A percentile compares a stretch with the other conserved stretches of the same genome.
Conservation (phyloP, 192 early-diverging fungal species). For the Pilobolus umbonatus region DNA sequence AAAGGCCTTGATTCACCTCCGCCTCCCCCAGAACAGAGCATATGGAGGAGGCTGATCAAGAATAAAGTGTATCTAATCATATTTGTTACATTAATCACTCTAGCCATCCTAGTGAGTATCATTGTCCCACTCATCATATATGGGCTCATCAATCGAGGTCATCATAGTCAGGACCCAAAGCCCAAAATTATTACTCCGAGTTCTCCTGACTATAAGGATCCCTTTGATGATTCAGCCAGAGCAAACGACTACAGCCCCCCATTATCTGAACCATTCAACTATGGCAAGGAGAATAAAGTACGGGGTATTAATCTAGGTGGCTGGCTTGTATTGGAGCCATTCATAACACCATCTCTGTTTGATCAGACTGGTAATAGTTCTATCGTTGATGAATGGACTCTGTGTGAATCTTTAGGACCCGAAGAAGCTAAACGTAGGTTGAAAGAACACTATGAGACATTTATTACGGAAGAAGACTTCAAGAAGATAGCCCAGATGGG, state of each 20-base stretch:
- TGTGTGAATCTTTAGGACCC: conserved; percentile 54
- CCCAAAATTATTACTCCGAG: background rate
- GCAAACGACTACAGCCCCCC: conserved; percentile 38
- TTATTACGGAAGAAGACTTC: conserved; percentile 58
- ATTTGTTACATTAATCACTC: background rate
- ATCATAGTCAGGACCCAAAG: background rate
- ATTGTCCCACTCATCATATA: background rate
- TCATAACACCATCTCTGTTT: conserved; percentile 49
- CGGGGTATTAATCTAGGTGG: conserved; percentile 71
- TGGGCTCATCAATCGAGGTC: background rate
- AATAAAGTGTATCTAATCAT: background rate
- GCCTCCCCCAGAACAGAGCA: background rate
- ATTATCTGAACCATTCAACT: conserved; percentile 38
- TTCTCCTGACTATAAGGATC: background rate
- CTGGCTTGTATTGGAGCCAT: conserved; percentile 63
- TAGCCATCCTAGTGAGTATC: background rate
- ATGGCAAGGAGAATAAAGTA: conserved; percentile 35
- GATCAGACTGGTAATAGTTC: conserved; percentile 20
- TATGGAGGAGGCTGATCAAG: background rate
- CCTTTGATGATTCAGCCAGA: conserved; percentile 19
- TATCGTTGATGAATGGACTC: conserved; percentile 60
- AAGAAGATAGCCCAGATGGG: conserved; percentile 44
- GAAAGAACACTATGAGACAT: conserved; percentile 53
- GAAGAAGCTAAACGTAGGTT: conserved; percentile 43
- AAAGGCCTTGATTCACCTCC: no score